Conservation (phyloP, 2,329 filamentous ascomycete genomes). For the Epichloe typhina region DNA sequence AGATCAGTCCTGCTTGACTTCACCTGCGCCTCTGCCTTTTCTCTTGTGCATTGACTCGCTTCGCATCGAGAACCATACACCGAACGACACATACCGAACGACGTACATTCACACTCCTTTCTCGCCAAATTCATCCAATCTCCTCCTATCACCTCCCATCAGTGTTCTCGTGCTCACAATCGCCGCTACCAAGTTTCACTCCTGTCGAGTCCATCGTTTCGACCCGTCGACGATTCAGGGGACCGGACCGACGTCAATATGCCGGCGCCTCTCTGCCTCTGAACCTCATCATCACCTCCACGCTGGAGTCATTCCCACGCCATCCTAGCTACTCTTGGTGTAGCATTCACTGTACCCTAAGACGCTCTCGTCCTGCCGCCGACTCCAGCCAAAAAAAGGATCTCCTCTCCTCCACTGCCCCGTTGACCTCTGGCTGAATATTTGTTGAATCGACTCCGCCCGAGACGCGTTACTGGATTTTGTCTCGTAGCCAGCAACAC, state of each 20-base stretch:
- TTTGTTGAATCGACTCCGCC: background rate
- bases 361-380: background rate
- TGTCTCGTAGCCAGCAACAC: background rate
- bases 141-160: background rate
- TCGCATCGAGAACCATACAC: background rate
- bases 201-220: background rate
- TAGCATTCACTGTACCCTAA: background rate
- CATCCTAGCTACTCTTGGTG: background rate
- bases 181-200: background rate
- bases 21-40: background rate
- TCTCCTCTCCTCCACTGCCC: background rate
- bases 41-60: background rate
- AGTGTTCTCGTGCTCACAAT: background rate
- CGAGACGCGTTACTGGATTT: background rate
- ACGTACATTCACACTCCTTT: background rate
- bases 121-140: too few relatives aligned
- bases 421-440: background rate
- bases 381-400: background rate
- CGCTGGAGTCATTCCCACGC: background rate
- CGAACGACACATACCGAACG: background rate
- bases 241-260: constrained; percentile 3
- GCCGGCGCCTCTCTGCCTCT: constrained; percentile 1
- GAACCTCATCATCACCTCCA: background rate
- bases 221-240: background rate
- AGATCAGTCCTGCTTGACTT: background rate